Conservation (phyloP, 2,329 filamentous ascomycete species). For the Calonectria naviculata region DNA sequence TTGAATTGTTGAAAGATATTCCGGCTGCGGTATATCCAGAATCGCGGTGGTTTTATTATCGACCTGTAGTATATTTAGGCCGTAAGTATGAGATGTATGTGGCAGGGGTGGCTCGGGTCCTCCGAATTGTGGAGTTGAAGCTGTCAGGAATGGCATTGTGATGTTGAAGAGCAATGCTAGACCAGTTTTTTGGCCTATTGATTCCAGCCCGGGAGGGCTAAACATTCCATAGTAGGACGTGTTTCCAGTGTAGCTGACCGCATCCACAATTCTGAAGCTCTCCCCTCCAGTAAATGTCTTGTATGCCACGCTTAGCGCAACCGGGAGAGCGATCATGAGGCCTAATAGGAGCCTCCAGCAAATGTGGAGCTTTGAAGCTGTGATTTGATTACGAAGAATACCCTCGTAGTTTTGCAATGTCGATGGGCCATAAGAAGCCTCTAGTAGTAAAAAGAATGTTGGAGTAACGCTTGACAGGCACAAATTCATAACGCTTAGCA, state of each 20-base stretch:
- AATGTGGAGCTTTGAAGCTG: background rate
- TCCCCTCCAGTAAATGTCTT: background rate
- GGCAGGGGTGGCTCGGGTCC: background rate
- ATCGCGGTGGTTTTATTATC: background rate
- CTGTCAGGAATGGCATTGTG: conserved; percentile 6
- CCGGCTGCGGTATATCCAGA: background rate
- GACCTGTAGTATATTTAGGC: background rate
- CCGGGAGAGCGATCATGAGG: background rate
- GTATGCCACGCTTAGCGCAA: conserved; percentile 1
- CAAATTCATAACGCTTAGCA: conserved; percentile 6
- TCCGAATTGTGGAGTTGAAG: background rate
- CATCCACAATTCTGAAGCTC: background rate
- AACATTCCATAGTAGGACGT: background rate
- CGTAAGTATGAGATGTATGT: background rate
- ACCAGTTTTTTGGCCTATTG: background rate
- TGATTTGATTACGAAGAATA: conserved; percentile 1
- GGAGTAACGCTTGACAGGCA: background rate
- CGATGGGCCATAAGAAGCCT: background rate
- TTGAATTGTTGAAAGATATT: background rate
- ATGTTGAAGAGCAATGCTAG: conserved; percentile 8
- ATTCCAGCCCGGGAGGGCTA: conserved; percentile 1
- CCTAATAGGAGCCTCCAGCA: background rate
- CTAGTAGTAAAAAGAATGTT: background rate
- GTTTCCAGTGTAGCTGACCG: background rate
- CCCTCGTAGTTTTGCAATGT: conserved; percentile 5